These are phyloP conservation scores for Zanthoxylum bungeanum DNA, from an alignment of 345 rosid genomes.

Conservation along the genomic window DNA sequence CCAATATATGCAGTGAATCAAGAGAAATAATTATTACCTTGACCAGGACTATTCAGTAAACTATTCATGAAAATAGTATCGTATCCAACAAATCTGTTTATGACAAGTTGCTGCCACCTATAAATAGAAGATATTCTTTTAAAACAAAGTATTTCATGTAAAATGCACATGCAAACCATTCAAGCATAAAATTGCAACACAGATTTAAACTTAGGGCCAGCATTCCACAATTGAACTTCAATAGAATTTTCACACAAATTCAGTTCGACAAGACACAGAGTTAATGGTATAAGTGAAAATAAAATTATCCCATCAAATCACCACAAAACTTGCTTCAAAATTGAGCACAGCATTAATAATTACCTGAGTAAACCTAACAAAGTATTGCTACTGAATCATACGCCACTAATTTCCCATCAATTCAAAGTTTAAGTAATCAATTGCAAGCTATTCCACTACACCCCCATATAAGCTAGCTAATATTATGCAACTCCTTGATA, in stretches of 20 bases:
- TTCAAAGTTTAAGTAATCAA: constrained; percentile 1
- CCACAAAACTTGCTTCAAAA: not conserved
- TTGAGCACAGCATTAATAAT: not conserved
- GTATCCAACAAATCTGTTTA: constrained; percentile 96
- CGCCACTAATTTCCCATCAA: not conserved
- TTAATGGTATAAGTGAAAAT: not conserved
- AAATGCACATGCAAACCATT: not conserved
- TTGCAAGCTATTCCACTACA: not conserved
- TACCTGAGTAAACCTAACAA: not conserved
- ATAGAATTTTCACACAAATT: not conserved
- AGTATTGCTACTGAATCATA: not conserved
- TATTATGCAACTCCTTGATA: not conserved
- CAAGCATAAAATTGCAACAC: not conserved
- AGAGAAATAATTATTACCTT: constrained; percentile 50
- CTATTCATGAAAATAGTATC: constrained; percentile 99
- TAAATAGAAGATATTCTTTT: constrained; percentile 18
- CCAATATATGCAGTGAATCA: constrained; percentile 2
- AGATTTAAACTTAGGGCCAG: not conserved
- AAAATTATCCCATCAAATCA: not conserved
- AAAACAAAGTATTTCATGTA: not conserved
- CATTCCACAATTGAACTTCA: not conserved
- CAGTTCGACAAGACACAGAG: not conserved
- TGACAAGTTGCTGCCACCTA: constrained; percentile 99
- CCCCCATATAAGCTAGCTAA: not conserved
- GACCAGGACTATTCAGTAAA: constrained; percentile 78